These are phyloP conservation scores for Achlya hypogyna DNA, from an alignment of 352 stramenopile genomes.

Conservation along the genomic window DNA sequence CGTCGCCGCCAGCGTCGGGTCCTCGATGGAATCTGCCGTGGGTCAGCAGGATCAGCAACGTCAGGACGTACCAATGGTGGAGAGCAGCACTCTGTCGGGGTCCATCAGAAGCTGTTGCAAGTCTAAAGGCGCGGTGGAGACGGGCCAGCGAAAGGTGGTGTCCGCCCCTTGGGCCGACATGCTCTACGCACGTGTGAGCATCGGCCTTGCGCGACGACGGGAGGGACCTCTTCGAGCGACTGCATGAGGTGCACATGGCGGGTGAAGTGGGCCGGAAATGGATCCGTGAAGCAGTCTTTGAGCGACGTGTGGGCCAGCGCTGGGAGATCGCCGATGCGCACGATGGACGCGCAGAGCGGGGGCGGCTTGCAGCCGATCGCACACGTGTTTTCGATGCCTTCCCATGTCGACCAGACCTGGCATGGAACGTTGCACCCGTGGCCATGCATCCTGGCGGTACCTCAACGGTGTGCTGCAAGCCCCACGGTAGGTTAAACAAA, in stretches of 20 bases:
- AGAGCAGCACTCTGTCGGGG: neutral
- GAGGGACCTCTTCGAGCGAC: neutral
- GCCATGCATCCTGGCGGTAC: neutral
- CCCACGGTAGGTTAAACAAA: neutral
- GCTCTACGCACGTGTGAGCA: neutral
- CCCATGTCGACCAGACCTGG: slow-evolving; percentile 1
- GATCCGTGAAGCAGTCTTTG: neutral
- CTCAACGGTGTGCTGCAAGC: neutral
- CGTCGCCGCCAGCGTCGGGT: neutral
- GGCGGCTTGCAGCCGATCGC: neutral
- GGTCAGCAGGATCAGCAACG: neutral
- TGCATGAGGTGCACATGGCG: neutral
- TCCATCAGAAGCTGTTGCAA: neutral
- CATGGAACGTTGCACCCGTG: neutral
- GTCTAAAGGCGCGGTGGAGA: neutral
- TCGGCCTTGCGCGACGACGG: no score
- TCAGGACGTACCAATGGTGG: neutral
- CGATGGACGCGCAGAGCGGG: neutral
- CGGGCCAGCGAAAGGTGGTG: neutral
- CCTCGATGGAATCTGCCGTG: neutral
- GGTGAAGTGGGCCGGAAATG: neutral
- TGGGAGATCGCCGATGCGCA: neutral
- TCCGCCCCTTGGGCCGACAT: neutral
- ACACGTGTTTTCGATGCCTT: neutral
- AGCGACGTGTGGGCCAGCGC: neutral